Conservation (phyloP, 2,329 filamentous ascomycete species). For the Talaromyces albobiverticillius region DNA sequence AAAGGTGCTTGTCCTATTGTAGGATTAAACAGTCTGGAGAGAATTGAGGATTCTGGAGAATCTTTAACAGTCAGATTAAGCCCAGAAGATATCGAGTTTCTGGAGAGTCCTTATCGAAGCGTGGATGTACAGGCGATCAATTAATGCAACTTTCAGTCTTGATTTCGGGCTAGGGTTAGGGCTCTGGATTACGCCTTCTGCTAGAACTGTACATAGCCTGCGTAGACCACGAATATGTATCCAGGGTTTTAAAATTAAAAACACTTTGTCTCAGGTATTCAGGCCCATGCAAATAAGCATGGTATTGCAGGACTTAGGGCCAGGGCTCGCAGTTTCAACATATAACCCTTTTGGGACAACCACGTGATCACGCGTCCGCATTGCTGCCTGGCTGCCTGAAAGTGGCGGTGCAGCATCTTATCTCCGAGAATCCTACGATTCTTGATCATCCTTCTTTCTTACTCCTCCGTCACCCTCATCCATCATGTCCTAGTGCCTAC, state of each 20-base stretch:
- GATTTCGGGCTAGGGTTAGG: not conserved
- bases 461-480: too few relatives aligned
- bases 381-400: not conserved
- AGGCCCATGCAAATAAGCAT: too few relatives aligned
- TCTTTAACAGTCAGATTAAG: not conserved
- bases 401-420: not conserved
- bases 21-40: slow-evolving; percentile 22
- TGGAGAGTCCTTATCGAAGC: slow-evolving; percentile 4
- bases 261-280: too few relatives aligned
- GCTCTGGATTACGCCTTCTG: not conserved
- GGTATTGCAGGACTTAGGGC: too few relatives aligned
- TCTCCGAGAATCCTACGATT: not conserved
- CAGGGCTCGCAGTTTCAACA: too few relatives aligned
- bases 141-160: too few relatives aligned
- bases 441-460: not conserved
- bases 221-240: too few relatives aligned
- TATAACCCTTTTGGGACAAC: slow-evolving; percentile 2
- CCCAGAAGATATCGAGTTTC: not conserved
- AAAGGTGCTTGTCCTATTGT: slow-evolving; percentile 24
- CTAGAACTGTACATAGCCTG: too few relatives aligned
- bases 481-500: too few relatives aligned
- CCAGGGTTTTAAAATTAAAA: too few relatives aligned
- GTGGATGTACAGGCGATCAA: slow-evolving; percentile 5
- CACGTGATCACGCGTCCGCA: slow-evolving; percentile 2
- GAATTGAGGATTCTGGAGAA: slow-evolving; percentile 16